Base-by-base conservation (phyloP, 1,284 basidiomycete genomes). In the Moesziomyces parantarcticus region DNA sequence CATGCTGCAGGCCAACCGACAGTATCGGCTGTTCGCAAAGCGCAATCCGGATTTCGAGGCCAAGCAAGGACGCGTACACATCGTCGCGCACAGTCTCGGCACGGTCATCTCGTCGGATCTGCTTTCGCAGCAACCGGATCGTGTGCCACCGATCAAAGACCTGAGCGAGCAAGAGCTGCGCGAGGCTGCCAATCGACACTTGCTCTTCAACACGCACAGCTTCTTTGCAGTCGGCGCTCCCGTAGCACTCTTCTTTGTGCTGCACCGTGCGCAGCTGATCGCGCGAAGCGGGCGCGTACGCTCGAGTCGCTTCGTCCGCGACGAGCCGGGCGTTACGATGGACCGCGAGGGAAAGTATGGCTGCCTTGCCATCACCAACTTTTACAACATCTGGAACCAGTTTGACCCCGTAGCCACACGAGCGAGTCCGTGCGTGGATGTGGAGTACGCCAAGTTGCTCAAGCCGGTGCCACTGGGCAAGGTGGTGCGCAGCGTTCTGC, bases 221-320 rank as follows among this genome's bases (percentile, higher is more conserved):
- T 82, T 88, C 20, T 88, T 87, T 77, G 83, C 87, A 9, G 83
- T 86, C 16, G 88, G 88, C 6, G 87, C 86, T 53, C 88, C 88
- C 1, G 80, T 88, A 1, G 86, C 87, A 0, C 82, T 89, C 26
- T 88, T 88, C 75, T 81, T 88, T 13, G 87, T 87, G 63, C 79
- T 89, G 7, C 85, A 87, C 53, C 86, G 87, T 43, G 85, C 86
- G 0, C 87, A 88, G 66, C 74, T 88, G 18, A 87, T 88, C 65
- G 87, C 88, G 0, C 82, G 88, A 18, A 67, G 85, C 61, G 87
- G 87, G 2, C 75, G 86, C 45, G 86, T 86, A 53, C 67, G 86
- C 46, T 86, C 87, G 0, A 86, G 85, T 81, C 52, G 85, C 58
- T 86, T 86, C 6, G 86, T 86, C 1, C 86, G 87, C 72, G 86